phyloP scores from a whole-genome alignment of 2,329 filamentous ascomycete genomes.

The Talaromyces marneffei region DNA sequence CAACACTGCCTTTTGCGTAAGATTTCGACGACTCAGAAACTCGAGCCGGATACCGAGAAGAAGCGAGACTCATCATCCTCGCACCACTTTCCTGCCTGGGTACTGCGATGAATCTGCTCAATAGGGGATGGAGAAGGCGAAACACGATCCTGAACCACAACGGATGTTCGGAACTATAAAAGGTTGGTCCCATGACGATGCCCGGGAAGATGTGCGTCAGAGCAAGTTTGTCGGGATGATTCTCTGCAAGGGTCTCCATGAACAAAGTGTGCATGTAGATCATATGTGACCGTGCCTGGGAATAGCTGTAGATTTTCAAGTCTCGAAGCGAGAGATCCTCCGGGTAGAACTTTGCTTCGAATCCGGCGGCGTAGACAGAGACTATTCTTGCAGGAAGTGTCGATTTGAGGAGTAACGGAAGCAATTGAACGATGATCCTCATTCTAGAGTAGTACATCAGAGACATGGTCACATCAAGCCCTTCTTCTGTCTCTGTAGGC shows the following conservation, averaged over 20 bases:
- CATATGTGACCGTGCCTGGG: conserved; percentile 13
- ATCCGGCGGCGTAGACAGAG: conserved; percentile 11
- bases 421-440: conserved; percentile 6
- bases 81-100: conserved; percentile 10
- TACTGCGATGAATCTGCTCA: conserved; percentile 1
- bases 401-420: conserved; percentile 10
- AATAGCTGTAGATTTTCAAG: conserved; percentile 10
- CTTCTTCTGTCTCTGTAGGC: conserved; percentile 11
- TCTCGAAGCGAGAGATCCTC: conserved; percentile 12
- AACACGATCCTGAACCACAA: conserved; percentile 11
- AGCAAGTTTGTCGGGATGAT: conserved; percentile 3
- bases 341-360: conserved; percentile 10
- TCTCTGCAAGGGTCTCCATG: conserved; percentile 11
- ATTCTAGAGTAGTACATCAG: conserved; percentile 14
- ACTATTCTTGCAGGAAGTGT: conserved; percentile 1
- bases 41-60: conserved; percentile 7
- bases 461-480: conserved; percentile 12
- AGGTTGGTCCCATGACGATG: conserved; percentile 2
- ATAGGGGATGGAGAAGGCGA: background rate
- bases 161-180: background rate
- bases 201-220: conserved; percentile 11
- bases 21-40: background rate
- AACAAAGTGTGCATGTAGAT: conserved; percentile 12
- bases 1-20: background rate
- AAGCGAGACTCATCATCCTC: conserved; percentile 12